Base-by-base conservation (phyloP, 441 rosid genomes). In the Iberis amara region DNA sequence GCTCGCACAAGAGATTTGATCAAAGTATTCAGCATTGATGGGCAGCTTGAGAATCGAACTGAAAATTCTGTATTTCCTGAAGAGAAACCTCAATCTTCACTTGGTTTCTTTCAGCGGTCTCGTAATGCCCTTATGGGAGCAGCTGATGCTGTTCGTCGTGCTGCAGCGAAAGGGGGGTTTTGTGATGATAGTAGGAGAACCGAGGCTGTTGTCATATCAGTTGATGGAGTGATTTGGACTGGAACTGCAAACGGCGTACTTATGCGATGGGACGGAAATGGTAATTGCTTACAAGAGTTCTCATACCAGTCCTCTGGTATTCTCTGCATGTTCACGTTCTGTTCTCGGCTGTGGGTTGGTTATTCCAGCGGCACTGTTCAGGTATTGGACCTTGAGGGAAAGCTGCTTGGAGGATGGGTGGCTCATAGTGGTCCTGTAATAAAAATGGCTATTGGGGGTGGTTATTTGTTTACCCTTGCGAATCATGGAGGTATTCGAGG, bases 41-140 rank as follows among this genome's bases (percentile, higher is more conserved):
- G 87, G 47, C 91, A 80, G 79, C 67, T 71, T 0, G 85, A 80
- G 60, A 83, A 80, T 66, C 76, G 82, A 39, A 52, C 54, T 49
- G 84, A 83, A 26, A 52, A 68, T 30, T 64, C 68, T 30, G 35
- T 59, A 32, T 68, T 57, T 65, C 73, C 77, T 7, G 78, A 80
- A 65, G 86, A 83, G 54, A 83, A 73, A 70, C 48, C 69, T 21
- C 85, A 77, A 51, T 59, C 71, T 74, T 79, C 87, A 52, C 72
- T 80, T 72, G 79, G 87, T 54, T 77, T 83, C 60, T 73, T 83
- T 63, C 87, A 80, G 68, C 73, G 86, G 58, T 83, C 91, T 39
- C 79, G 87, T 42, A 83, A 83, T 76, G 91, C 83, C 33, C 50
- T 80, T 31, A 68, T 83, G 76, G 91, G 91, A 75, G 91, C 91